phyloP scores from a whole-genome alignment of 2,329 filamentous ascomycete genomes.

The Periglandula ipomoeae region DNA sequence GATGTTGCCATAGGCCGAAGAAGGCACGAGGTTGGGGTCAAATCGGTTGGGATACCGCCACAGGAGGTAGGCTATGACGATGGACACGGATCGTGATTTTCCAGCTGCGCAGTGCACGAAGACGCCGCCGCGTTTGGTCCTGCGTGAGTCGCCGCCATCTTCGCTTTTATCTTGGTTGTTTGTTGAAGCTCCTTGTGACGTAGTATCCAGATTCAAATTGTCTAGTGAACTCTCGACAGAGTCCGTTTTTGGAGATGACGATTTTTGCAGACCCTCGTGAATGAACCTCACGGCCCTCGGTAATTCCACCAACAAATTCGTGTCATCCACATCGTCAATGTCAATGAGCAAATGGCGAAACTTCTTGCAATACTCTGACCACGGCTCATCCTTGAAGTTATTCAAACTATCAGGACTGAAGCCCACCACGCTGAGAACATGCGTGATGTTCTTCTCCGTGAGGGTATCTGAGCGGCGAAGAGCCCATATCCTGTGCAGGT shows the following conservation, averaged over 20 bases:
- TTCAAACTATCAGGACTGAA: constrained; percentile 32
- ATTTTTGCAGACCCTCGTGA: constrained; percentile 52
- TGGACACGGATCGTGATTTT: constrained; percentile 83
- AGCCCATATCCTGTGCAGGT: constrained; percentile 59
- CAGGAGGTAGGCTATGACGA: constrained; percentile 78
- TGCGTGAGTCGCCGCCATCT: background rate
- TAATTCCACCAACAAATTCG: constrained; percentile 76
- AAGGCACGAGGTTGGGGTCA: constrained; percentile 26
- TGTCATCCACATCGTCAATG: constrained; percentile 83
- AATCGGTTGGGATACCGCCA: constrained; percentile 51
- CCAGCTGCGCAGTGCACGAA: constrained; percentile 80
- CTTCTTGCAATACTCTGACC: constrained; percentile 40
- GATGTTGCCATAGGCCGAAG: constrained; percentile 13
- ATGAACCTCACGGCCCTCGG: constrained; percentile 76
- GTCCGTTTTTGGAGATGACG: background rate
- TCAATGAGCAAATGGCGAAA: constrained; percentile 72
- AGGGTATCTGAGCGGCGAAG: constrained; percentile 64
- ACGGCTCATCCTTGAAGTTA: constrained; percentile 39
- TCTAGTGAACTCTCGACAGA: background rate
- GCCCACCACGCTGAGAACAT: constrained; percentile 76
- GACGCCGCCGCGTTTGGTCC: constrained; percentile 30
- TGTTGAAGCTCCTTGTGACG: background rate
- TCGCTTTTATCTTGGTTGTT: background rate
- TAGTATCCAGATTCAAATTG: background rate
- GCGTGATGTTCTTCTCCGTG: constrained; percentile 67